A percentile compares a stretch with the other conserved stretches of the same genome.
Evolutionary conservation across 306 rosid genomes (phyloP).

Genomic region (Lathyrus tuberosus): DNA sequence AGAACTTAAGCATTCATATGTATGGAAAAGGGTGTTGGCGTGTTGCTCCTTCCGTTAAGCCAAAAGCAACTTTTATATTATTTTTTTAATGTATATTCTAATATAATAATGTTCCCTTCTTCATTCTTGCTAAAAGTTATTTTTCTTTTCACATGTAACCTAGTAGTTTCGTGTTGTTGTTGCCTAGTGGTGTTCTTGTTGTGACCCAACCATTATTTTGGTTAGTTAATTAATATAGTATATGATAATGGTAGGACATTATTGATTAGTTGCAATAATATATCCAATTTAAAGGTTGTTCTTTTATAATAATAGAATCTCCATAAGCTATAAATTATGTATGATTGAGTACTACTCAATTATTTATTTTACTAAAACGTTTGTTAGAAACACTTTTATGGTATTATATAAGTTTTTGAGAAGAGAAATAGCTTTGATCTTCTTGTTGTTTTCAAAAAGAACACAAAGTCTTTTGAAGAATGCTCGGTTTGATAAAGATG

Average conservation of each 20-base stretch:
- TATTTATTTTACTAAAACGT: background rate
- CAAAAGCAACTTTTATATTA: conserved; percentile 14
- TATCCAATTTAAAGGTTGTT: conserved; percentile 16
- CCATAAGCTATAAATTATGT: background rate
- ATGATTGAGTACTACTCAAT: conserved; percentile 8
- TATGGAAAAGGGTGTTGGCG: conserved; percentile 15
- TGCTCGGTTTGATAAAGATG: conserved; percentile 19
- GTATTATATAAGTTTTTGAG: conserved; percentile 1
- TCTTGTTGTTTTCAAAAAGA: conserved; percentile 1
- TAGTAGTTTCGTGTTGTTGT: conserved; percentile 62
- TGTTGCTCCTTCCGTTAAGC: conserved; percentile 22
- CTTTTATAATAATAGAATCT: background rate
- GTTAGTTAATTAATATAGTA: conserved; percentile 1
- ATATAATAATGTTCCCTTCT: background rate
- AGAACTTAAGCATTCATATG: conserved; percentile 22
- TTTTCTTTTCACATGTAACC: conserved; percentile 39
- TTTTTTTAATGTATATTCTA: background rate
- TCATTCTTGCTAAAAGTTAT: conserved; percentile 8
- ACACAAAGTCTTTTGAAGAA: background rate
- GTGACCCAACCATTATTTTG: conserved; percentile 51
- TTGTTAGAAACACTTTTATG: conserved; percentile 24
- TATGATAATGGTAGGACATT: conserved; percentile 1
- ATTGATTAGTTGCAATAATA: background rate
- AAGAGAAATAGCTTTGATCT: conserved; percentile 2
- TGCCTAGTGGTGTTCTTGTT: conserved; percentile 60